Evolutionary conservation across 2,329 filamentous ascomycete genomes (phyloP), one percentile per base, ranked within the genome.

Genomic region (Colletotrichum chrysophilum): DNA sequence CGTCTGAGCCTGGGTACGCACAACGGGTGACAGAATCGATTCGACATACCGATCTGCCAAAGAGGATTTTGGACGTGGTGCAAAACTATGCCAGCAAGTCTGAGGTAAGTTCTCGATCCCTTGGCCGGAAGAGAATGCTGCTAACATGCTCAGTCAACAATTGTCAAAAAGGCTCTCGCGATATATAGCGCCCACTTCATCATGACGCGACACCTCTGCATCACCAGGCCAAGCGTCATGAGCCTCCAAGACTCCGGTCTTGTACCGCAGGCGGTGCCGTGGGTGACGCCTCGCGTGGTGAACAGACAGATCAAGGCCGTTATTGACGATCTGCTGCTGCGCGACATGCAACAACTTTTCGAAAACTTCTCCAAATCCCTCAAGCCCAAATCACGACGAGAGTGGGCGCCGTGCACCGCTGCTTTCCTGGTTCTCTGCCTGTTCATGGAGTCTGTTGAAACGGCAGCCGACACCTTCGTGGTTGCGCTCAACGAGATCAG

Each of bases 101-200:
- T 2, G 84, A 87, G 75, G 87, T 88, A 79, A 82, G 85, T 80
- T 43, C 24, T 14, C 38, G 7, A 24, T 65, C 4, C 5, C 34
- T 16, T 43, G 16, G 21, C 18, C 10, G 13, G 9, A 24, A 13
- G 43, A 21, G 32, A 36, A 18, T 26, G 13, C 43, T 36, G 26
- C 48, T 64, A 9, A 65, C 24, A 24, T 26, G 36, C 32, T 24
- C 38, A 89, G 82, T 87, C 87, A 2, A 75, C 84, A 12, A 89
- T 91, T 79, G 90, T 91, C 60, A 88, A 87, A 80, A 85, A 86
- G 52, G 89, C 90, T 2, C 84, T 92, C 24, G 86, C 86, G 48
- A 88, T 91, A 66, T 90, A 91, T 81, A 87, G 87, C 58, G 89
- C 89, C 85, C 89, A 92, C 79, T 91, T 90, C 80, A 84, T 91